Base-by-base conservation (phyloP, 306 rosid genomes). In the Cucurbita maxima region DNA sequence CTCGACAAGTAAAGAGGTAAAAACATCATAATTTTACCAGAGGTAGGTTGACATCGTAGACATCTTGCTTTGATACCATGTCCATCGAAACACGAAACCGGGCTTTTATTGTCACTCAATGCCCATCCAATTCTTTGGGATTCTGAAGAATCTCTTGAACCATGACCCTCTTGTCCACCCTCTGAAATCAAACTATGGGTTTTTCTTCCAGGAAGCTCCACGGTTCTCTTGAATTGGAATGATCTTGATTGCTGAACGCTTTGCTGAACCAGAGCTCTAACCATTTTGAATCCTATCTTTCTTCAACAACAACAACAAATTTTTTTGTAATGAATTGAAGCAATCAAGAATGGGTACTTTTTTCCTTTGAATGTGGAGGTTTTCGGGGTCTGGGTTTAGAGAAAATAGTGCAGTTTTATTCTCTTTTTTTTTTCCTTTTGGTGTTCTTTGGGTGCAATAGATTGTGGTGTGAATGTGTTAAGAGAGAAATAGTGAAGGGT, bases 201-300 rank as follows among this genome's bases (percentile, higher is more conserved):
- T 64, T 86, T 83, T 68, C 85, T 78, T 20, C 91, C 90, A 9
- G 86, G 86, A 37, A 72, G 77, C 44, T 92, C 98, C 75, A 89
- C 78, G 91, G 88, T 85, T 81, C 48, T 87, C 48, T 76, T 85
- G n/a, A 91, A 56, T 67, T 87, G 84, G 78, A 95, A 95, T 30
- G 99, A 91, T 80, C 37, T 84, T 0, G 86, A 75, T 69, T 91
- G 88, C 71, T 88, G 96, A 82, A 89, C 71, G 76, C 82, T 84
- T 13, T 80, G 86, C 22, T 80, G 78, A 40, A 76, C 34, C 45
- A 87, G 81, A 45, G 91, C 80, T 34, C 92, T 80, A 86, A 86
- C 92, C 96, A 94, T 91, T n/a, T 74, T 84, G 75, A 53, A 61
- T 40, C 19, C 54, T 20, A 77, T 40, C 45, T 36, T 56, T 22